These are phyloP conservation scores for Pestalotiopsis sp. DNA, from an alignment of 2,329 filamentous ascomycete genomes.

Conservation along the genomic window DNA sequence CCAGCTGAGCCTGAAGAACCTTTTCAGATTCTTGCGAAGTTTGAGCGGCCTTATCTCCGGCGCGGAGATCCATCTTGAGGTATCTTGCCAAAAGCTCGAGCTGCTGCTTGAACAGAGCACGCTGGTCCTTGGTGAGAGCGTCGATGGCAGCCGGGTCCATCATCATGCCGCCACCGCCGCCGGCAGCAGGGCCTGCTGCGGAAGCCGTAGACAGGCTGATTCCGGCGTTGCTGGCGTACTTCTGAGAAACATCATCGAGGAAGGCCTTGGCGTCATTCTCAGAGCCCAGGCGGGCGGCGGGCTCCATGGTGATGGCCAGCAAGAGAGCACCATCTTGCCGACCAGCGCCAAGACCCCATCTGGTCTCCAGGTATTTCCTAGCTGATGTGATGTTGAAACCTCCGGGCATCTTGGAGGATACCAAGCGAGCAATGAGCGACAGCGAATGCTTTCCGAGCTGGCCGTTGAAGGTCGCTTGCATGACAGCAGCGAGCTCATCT, in stretches of 20 bases:
- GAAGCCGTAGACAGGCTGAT: constrained; percentile 80
- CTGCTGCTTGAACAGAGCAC: constrained; percentile 96
- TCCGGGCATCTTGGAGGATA: constrained; percentile 99
- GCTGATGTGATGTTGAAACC: constrained; percentile 98
- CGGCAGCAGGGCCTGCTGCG: constrained; percentile 72
- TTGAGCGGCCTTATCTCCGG: constrained; percentile 93
- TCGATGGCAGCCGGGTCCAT: constrained; percentile 98
- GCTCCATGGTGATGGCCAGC: constrained; percentile 91
- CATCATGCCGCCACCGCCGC: constrained; percentile 87
- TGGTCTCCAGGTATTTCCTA: constrained; percentile 90
- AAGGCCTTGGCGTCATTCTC: constrained; percentile 92
- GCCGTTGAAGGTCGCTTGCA: constrained; percentile 99
- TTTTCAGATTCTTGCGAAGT: constrained; percentile 83
- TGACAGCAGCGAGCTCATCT: constrained; percentile 90
- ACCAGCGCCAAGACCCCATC: constrained; percentile 86
- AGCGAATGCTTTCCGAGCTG: constrained; percentile 96
- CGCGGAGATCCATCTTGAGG: constrained; percentile 93
- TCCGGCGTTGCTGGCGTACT: constrained; percentile 83
- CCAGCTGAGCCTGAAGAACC: constrained; percentile 87
- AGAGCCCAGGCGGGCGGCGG: constrained; percentile 81
- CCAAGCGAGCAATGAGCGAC: constrained; percentile 88
- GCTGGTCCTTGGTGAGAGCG: constrained; percentile 95
- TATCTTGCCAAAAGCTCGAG: constrained; percentile 94
- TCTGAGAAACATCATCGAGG: constrained; percentile 84
- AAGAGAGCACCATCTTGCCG: constrained; percentile 90